Evolutionary conservation across 1,284 basidiomycete species (phyloP).

Genomic region (Heliocybe sulcata): DNA sequence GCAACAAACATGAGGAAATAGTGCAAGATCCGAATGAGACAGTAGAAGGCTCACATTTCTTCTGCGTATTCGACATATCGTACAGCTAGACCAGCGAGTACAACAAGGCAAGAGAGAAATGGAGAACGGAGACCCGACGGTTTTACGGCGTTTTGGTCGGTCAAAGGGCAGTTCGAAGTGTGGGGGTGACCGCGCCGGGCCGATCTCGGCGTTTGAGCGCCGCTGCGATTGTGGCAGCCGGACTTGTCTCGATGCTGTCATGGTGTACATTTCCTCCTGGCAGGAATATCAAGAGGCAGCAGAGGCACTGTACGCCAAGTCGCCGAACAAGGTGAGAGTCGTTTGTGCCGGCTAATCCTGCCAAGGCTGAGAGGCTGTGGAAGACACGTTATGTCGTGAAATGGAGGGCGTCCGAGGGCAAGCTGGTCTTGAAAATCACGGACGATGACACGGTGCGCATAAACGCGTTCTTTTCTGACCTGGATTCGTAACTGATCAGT

Average conservation of each 20-base stretch:
- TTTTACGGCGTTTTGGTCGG: too few species aligned
- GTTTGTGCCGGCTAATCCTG: constrained; percentile 2
- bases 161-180: not conserved
- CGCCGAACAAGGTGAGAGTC: constrained; percentile 61
- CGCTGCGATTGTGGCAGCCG: constrained; percentile 1
- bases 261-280: constrained; percentile 79
- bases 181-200: not conserved
- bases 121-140: not conserved
- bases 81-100: not conserved
- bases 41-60: constrained; percentile 4
- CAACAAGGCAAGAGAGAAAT: constrained; percentile 1
- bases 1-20: not conserved
- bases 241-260: constrained; percentile 23
- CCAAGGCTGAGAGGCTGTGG: constrained; percentile 6
- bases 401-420: constrained; percentile 76
- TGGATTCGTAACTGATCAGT: not conserved
- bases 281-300: constrained; percentile 82
- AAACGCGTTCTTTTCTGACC: constrained; percentile 21
- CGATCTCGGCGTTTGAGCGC: not conserved
- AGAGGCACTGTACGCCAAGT: constrained; percentile 71
- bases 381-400: constrained; percentile 86
- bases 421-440: constrained; percentile 87
- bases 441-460: constrained; percentile 69
- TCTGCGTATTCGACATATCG: constrained; percentile 7
- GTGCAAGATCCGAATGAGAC: not conserved